Base-by-base conservation (phyloP, 805 yeast genomes). In the Torulaspora indica region DNA sequence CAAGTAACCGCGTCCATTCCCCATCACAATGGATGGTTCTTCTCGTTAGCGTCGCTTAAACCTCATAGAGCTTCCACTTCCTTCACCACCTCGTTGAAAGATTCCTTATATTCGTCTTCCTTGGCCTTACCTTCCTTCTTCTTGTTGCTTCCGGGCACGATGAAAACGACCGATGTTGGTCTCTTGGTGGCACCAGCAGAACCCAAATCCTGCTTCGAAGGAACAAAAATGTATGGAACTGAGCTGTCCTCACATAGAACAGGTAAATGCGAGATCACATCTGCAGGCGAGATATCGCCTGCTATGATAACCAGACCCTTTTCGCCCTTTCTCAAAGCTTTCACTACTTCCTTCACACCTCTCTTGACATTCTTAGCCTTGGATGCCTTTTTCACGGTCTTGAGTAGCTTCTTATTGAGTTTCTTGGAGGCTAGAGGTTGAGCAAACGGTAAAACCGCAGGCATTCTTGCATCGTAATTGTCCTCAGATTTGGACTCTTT, bases 121-220 rank as follows among this genome's bases (percentile, higher is more conserved):
- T 80, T 78, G 46, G 77, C 75, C 55, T 78, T 77, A 47, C 73
- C 76, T 57, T 79, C 82, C 68, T 82, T 84, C 73, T 81, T 84
- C 61, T 85, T 77, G 48, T 90, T 89, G 45, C 95, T 95, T 46
- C 96, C 96, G 58, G 99, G 98, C 43, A 90, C 93, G 57, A 93
- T 79, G 88, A 93, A 87, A 24, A 93, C 96, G 67, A 95, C 90
- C 30, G 97, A 88, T 30, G 99, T 93, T 57, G 98, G 98, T 76
- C 99, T 85, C 76, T 93, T 93, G 46, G 98, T 93, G 50, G 97
- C 95, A 64, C 98, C 98, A 20, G 99, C 98, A 52, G 95, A 85
- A 28, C 99, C 99, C 55, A 93, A 78, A 65, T 93, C 98, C 73
- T 93, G 97, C 72, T 93, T 93, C 40, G 97, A 89, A 60, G 98